phyloP scores from a whole-genome alignment of 2,329 filamentous ascomycete species.

The Fusarium sp. region DNA sequence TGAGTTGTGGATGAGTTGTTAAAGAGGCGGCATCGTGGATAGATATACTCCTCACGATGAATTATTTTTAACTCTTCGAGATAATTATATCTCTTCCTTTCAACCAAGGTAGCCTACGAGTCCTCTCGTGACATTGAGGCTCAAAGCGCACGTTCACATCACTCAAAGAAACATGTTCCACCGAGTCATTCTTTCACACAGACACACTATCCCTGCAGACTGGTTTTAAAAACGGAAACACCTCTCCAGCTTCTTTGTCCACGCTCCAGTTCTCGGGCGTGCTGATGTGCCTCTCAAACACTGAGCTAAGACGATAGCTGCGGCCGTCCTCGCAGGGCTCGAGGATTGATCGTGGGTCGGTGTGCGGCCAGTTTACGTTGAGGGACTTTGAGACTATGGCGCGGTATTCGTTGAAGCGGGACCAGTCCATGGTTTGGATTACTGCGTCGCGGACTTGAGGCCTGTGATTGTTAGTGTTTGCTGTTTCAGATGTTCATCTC shows the following conservation, averaged over 20 bases:
- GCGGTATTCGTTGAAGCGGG: conserved; percentile 20
- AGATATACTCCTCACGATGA: conserved; percentile 7
- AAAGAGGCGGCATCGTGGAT: not conserved
- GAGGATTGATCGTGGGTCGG: conserved; percentile 1
- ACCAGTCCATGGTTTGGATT: conserved; percentile 35
- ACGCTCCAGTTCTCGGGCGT: conserved; percentile 20
- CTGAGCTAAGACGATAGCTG: conserved; percentile 4
- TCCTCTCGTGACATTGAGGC: not conserved
- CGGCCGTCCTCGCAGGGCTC: not conserved
- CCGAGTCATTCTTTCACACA: not conserved
- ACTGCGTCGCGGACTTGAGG: conserved; percentile 33
- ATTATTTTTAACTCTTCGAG: not conserved
- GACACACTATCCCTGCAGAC: conserved; percentile 10
- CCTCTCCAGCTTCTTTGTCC: conserved; percentile 7
- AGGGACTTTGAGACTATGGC: conserved; percentile 7
- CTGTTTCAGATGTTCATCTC: not conserved
- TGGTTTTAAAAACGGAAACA: conserved; percentile 23
- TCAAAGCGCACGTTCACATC: not conserved
- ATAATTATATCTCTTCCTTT: not conserved
- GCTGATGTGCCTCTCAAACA: conserved; percentile 21
- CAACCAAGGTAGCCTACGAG: not conserved
- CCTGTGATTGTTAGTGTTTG: not conserved
- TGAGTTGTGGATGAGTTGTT: not conserved
- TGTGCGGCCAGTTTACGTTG: conserved; percentile 20
- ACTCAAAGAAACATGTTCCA: not conserved